A percentile compares a stretch with the other conserved stretches of the same genome.
Evolutionary conservation across 106 monocot species (phyloP).

Genomic region (Triglochin maritima): DNA sequence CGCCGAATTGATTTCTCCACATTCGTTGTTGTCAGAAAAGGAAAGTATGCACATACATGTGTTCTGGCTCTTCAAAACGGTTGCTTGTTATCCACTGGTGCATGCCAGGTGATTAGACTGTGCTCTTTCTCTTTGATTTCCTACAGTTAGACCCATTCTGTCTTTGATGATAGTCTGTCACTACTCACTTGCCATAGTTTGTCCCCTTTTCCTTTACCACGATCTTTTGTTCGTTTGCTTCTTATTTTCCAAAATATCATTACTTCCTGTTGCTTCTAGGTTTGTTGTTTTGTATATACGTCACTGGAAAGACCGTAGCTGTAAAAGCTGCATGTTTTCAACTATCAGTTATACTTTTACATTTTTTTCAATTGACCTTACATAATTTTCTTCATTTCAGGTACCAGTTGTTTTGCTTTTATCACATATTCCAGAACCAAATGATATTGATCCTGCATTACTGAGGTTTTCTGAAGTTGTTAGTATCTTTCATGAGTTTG

Average conservation of each 20-base stretch:
- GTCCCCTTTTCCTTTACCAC: too few species aligned
- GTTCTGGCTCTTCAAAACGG: slow-evolving; percentile 94
- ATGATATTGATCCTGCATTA: slow-evolving; percentile 40
- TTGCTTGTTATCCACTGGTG: slow-evolving; percentile 52
- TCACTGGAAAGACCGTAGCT: too few species aligned
- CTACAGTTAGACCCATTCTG: background rate
- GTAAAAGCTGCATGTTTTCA: background rate
- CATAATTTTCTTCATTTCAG: slow-evolving; percentile 22
- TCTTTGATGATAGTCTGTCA: background rate
- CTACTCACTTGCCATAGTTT: too few species aligned
- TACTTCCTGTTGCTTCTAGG: too few species aligned
- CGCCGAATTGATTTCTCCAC: background rate
- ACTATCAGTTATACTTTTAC: too few species aligned
- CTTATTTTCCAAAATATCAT: too few species aligned
- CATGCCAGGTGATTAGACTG: slow-evolving; percentile 40
- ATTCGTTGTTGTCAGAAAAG: slow-evolving; percentile 39
- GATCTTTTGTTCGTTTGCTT: too few species aligned
- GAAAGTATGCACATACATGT: slow-evolving; percentile 81
- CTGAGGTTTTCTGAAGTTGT: slow-evolving; percentile 80
- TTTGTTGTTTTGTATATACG: too few species aligned
- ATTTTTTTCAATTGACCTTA: too few species aligned
- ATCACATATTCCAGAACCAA: slow-evolving; percentile 59
- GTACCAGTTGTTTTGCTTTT: slow-evolving; percentile 62
- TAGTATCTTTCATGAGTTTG: slow-evolving; percentile 80
- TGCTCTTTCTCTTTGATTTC: background rate